These are phyloP conservation scores for Yamadazyma laniorum DNA, from an alignment of 805 yeast genomes.

Conservation along the genomic window DNA sequence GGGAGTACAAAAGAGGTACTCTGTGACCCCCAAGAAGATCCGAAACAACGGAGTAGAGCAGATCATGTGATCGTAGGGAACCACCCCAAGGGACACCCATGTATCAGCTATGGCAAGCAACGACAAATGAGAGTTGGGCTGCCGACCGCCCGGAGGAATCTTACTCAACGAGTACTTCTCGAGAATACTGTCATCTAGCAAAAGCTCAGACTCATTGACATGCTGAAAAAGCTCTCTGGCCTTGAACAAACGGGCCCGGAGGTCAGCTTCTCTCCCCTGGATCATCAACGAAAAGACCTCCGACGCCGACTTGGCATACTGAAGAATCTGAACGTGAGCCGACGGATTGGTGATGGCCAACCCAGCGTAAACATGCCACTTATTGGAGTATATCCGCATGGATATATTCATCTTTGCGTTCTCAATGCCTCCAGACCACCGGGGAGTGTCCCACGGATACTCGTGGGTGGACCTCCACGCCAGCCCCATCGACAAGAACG, in stretches of 20 bases:
- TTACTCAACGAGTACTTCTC: conserved; percentile 78
- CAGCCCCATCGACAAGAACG: conserved; percentile 92
- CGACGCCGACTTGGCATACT: conserved; percentile 81
- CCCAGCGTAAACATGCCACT: conserved; percentile 99
- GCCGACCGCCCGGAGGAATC: conserved; percentile 61
- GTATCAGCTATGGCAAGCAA: conserved; percentile 89
- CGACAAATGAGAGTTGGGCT: conserved; percentile 88
- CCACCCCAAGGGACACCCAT: conserved; percentile 81
- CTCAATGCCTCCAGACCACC: conserved; percentile 92
- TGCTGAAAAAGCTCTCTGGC: conserved; percentile 83
- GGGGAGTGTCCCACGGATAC: conserved; percentile 87
- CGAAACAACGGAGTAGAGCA: conserved; percentile 93
- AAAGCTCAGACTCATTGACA: conserved; percentile 53
- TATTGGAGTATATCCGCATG: conserved; percentile 83
- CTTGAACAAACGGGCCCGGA: conserved; percentile 53
- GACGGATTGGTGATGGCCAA: conserved; percentile 93
- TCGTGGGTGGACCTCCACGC: conserved; percentile 85
- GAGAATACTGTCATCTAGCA: conserved; percentile 74
- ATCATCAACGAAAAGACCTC: conserved; percentile 83
- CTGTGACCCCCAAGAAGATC: conserved; percentile 90
- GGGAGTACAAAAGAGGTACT: conserved; percentile 83
- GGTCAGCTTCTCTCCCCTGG: conserved; percentile 57
- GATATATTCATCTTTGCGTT: conserved; percentile 95
- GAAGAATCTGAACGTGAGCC: conserved; percentile 88
- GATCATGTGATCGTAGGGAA: conserved; percentile 95